phyloP scores from a whole-genome alignment of 2,329 filamentous ascomycete species.

The Fusarium irregulare region DNA sequence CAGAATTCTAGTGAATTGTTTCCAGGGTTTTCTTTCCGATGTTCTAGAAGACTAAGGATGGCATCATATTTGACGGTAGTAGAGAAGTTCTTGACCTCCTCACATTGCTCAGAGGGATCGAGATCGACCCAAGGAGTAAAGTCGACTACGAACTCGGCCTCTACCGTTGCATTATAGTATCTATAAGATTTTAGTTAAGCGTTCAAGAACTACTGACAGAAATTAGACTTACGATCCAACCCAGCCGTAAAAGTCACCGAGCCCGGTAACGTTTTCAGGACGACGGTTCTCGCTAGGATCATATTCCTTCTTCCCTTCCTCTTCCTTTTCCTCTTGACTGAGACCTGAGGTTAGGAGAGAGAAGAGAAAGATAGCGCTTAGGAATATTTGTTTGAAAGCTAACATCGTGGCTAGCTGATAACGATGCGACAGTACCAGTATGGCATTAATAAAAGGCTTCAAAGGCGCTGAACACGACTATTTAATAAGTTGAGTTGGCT shows the following conservation, averaged over 20 bases:
- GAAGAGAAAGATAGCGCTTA: not conserved
- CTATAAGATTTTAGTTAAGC: not conserved
- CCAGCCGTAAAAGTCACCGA: not conserved
- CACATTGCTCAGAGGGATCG: too few relatives aligned
- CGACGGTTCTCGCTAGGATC: not conserved
- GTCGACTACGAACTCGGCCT: not conserved
- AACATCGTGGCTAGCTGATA: not conserved
- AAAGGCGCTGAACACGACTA: not conserved
- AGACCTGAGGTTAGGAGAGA: not conserved
- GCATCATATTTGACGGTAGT: not conserved
- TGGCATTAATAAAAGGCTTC: accelerated
- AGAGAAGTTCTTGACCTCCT: not conserved
- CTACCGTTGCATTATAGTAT: constrained; percentile 8
- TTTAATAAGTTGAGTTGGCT: not conserved
- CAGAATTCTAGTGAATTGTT: not conserved
- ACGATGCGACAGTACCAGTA: not conserved
- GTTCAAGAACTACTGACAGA: accelerated
- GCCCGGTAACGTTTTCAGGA: not conserved
- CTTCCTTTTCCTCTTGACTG: not conserved
- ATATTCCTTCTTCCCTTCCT: not conserved
- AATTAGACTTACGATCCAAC: not conserved
- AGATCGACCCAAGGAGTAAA: not conserved
- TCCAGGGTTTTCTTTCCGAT: not conserved
- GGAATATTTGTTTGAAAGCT: not conserved
- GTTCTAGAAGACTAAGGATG: not conserved